phyloP scores from a whole-genome alignment of 1,139 yeast genomes.

The Nakaseomyces bracarensis region DNA sequence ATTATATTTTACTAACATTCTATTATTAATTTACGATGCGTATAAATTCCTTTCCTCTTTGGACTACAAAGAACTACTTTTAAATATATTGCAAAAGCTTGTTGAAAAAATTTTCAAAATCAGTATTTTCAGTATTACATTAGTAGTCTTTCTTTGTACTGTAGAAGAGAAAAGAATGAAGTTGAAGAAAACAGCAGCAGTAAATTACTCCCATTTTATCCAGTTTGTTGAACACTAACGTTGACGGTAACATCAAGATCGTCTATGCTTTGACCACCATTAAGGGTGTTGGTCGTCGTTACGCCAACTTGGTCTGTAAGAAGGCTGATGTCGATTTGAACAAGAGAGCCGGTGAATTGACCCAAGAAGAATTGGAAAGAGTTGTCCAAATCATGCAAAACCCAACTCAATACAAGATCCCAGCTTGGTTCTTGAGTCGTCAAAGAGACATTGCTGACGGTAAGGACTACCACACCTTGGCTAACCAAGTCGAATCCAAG shows the following conservation, averaged over 20 bases:
- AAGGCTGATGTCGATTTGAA: conserved; percentile 98
- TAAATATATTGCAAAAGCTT: no score
- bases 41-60: no score
- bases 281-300: conserved; percentile 99
- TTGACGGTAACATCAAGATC: conserved; percentile 99
- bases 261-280: conserved; percentile 99
- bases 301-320: conserved; percentile 99
- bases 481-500: conserved; percentile 98
- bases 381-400: conserved; percentile 99
- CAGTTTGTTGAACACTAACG: conserved; percentile 99
- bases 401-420: conserved; percentile 99
- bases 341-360: conserved; percentile 99
- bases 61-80: no score
- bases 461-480: conserved; percentile 97
- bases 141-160: no score
- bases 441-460: conserved; percentile 98
- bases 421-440: conserved; percentile 99
- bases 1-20: no score
- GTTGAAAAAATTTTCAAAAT: no score
- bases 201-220: conserved; percentile 21
- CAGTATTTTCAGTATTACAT: no score
- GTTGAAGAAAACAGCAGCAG: neutral
- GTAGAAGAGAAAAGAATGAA: no score
- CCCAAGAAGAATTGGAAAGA: conserved; percentile 99
- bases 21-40: no score